These are phyloP conservation scores for Oryza longistaminata DNA, from an alignment of 176 grass and related monocot species.

Conservation along the genomic window DNA sequence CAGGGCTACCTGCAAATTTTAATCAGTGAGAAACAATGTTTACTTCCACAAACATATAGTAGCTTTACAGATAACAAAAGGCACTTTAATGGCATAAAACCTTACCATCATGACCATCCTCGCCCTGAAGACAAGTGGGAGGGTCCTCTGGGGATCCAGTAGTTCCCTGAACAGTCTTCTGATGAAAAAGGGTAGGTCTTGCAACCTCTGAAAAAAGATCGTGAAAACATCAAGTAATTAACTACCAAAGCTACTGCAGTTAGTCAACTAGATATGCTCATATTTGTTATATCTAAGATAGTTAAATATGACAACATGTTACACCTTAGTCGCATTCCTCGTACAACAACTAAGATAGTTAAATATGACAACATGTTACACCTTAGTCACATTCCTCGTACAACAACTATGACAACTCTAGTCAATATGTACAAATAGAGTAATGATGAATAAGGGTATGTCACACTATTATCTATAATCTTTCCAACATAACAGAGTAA, in stretches of 20 bases:
- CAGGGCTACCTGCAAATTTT: constrained; percentile 64
- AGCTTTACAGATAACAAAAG: neutral
- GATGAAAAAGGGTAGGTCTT: constrained; percentile 90
- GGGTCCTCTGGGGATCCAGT: constrained; percentile 79
- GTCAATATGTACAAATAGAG: neutral
- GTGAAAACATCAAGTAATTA: neutral
- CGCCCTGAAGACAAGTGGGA: constrained; percentile 83
- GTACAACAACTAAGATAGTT: neutral
- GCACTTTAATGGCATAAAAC: neutral
- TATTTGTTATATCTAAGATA: neutral
- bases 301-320: neutral
- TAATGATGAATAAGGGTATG: too few relatives aligned
- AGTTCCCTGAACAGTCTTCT: constrained; percentile 80
- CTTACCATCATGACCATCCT: constrained; percentile 80
- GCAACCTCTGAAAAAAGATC: constrained; percentile 61
- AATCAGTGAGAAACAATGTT: constrained; percentile 40
- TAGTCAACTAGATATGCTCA: neutral
- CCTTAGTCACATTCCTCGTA: neutral
- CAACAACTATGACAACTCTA: neutral
- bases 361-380: neutral
- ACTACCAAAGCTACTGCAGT: neutral
- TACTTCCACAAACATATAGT: neutral
- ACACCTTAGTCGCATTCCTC: neutral
- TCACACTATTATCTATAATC: neutral
- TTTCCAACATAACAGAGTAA: neutral